Base-by-base conservation (phyloP, 345 rosid genomes). In the Sonneratia caseolaris region DNA sequence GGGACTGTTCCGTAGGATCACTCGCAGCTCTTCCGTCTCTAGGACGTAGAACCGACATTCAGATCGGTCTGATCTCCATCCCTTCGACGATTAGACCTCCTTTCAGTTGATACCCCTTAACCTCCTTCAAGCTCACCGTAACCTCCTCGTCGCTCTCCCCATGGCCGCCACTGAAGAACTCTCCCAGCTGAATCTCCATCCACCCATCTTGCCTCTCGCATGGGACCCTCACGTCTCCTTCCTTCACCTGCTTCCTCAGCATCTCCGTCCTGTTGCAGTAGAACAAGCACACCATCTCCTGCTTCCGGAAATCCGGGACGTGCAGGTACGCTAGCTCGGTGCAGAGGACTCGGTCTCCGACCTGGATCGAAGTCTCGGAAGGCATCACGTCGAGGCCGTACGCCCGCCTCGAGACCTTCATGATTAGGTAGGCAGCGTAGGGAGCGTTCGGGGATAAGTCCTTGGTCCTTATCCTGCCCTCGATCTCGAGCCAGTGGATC, bases 151-250 rank as follows among this genome's bases (percentile, higher is more conserved):
- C 1, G 0, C 19, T 70, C 15, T 40, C 70, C 7, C 38, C 74
- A 22, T 36, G 66, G 9, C 37, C 76, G 24, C 83, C 87, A 13
- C 53, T 86, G 57, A 78, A 81, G 73, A 91, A 89, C 71, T 85
- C 87, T 5, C 98, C 98, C 0, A 91, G 56, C 86, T 91, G 88
- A 56, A 93, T 79, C 86, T 91, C 98, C 90, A 84, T 47, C 97
- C 98, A 93, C 18, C 92, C 96, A 24, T 89, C 89, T 2, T 74
- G 78, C 71, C 87, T 83, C 68, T 67, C 74, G 13, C 38, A 35
- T 0, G 88, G 86, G 37, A 79, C 76, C 7, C 70, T 66, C 56
- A 67, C 64, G 1, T 59, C 77, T 43, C 75, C 32, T 74, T 81
- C 3, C 37, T 61, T 32, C 62, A 27, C 76, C 71, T 53, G 8